Base-by-base conservation (phyloP, 1,139 yeast genomes). In the Candida buenavistaensis region DNA sequence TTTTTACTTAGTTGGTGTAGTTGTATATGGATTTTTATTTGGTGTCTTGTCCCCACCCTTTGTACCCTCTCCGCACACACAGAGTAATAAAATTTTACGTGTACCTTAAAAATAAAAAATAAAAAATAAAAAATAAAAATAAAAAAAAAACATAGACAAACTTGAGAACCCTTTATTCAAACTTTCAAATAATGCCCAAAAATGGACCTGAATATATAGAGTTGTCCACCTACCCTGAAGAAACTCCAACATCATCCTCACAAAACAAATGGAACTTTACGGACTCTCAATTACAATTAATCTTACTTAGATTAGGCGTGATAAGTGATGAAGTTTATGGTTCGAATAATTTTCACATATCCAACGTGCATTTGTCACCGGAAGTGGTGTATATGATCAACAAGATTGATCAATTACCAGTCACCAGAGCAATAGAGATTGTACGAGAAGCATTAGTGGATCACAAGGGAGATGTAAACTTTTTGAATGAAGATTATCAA, bases 391-490 rank as follows among this genome's bases (percentile, higher is more conserved):
- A 45, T 38, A 64, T 69, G 64, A 43, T 68, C 9, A 50, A 51
- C 13, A 57, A 52, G 32, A 56, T 68, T 14, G 49, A 48, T 2
- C 37, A 46, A 3, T 38, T 68, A 30, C 23, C 39, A 2, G 38
- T 51, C 1, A 41, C 45, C 2, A 54, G 55, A 3, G 66, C 75
- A 2, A 44, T 66, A 3, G 49, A 51, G 5, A 61, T 69, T 6
- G 47, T 69, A 4, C 50, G 75, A 26, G 62, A 62, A 6, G 55
- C 69, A 0, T 50, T 70, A 40, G 73, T 50, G 1, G 70, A 63
- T 10, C 73, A 68, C 36, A 49, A 48, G 6, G 71, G 68, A 2
- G 76, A 70, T 43, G 71, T 68, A 17, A 70, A 70, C 41, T 68
- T 62, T 40, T 52, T 60, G 8, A 51, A 47, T 14, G 66, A 62